Base-by-base conservation (phyloP, 768 basidiomycete genomes). In the Boletellus sp. region DNA sequence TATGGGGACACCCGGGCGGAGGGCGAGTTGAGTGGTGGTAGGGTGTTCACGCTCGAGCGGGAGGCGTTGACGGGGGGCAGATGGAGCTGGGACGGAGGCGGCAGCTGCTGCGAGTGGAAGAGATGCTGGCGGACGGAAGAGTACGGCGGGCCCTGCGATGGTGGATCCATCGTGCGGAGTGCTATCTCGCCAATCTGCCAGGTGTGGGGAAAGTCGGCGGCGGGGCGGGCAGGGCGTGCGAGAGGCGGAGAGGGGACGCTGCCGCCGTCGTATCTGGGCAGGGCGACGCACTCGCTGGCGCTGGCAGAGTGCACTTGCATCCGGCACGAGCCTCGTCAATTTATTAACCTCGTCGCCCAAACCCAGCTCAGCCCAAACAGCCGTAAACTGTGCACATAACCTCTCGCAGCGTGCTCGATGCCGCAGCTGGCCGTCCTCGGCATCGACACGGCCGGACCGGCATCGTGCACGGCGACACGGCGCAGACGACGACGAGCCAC, bases 91-190 rank as follows among this genome's bases (percentile, higher is more conserved):
- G 74, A 71, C 0, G 75, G 75, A 0, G 73, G 74, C 0, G 74
- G 74, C 23, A 75, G 72, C 55, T 74, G 75, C 3, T 70, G 61
- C 1, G 73, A 72, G 24, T 70, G 70, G 56, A 74, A 76, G 45
- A 74, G 67, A 42, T 70, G 70, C 12, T 65, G 65, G 6, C 65
- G 65, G 0, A 61, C 59, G 33, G 52, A 45, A 4, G 63, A 51
- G 55, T 64, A 63, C 11, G 64, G 56, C n/a, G 62, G 58, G 47
- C 65, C 65, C 31, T 68, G 60, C 5, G 69, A 54, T 53, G 70
- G 50, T 39, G 54, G 44, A 54, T 65, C 65, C 65, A 67, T 66
- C 12, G 17, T 11, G 26, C 5, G 12, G 37, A 31, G 31, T 38
- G 31, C 28, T 51, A 44, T 56, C 48, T 47, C 10, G 28, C 16